These are phyloP conservation scores for Scheffersomyces quercinus DNA, from an alignment of 1,139 yeast genomes.

Conservation along the genomic window DNA sequence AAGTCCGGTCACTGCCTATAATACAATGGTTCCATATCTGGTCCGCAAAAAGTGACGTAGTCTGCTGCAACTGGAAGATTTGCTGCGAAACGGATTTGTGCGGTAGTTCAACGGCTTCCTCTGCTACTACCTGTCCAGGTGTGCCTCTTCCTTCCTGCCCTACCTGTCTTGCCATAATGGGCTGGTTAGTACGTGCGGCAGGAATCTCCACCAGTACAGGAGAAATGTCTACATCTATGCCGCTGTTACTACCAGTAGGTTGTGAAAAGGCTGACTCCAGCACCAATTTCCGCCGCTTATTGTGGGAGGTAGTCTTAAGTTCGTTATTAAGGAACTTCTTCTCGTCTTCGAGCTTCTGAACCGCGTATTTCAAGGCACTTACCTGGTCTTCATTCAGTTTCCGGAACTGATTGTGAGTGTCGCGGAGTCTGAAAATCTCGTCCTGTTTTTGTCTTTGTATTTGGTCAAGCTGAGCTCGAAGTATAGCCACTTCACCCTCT, in stretches of 20 bases:
- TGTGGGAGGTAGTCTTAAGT: conserved; percentile 24
- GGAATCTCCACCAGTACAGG: neutral
- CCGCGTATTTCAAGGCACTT: conserved; percentile 38
- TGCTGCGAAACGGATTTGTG: conserved; percentile 14
- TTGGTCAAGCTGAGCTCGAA: conserved; percentile 62
- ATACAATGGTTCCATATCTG: conserved; percentile 42
- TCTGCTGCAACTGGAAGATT: conserved; percentile 29
- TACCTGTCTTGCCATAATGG: conserved; percentile 8
- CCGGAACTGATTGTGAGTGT: conserved; percentile 28
- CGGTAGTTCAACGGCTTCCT: neutral
- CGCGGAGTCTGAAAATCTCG: conserved; percentile 44
- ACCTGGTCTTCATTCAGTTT: conserved; percentile 44
- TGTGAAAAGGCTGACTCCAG: neutral
- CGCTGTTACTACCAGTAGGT: neutral
- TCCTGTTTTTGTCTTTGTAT: conserved; percentile 45
- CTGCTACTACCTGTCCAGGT: neutral
- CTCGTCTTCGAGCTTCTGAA: conserved; percentile 67
- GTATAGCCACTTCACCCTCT: conserved; percentile 76
- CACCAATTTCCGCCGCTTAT: conserved; percentile 10
- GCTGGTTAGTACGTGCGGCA: neutral
- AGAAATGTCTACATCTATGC: neutral
- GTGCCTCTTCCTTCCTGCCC: neutral
- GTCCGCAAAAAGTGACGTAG: conserved; percentile 37
- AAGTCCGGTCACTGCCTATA: conserved; percentile 50
- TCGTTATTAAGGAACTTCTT: conserved; percentile 60